phyloP scores from a whole-genome alignment of 768 basidiomycete species.

The Dioszegia crocea region DNA sequence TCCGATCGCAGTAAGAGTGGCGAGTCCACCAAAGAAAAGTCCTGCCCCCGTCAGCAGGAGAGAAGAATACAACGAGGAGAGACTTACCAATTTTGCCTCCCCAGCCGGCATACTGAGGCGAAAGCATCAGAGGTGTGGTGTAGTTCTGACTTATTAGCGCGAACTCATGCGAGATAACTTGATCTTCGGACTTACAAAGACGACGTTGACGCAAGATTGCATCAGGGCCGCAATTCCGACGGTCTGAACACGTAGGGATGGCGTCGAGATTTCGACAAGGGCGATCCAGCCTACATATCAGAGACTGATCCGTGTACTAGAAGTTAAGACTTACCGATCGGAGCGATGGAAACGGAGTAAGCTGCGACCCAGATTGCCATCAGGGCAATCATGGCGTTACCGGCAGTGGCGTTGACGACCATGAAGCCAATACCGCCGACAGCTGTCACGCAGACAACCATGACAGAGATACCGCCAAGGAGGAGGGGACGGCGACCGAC shows the following conservation, averaged over 20 bases:
- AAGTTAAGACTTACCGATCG: conserved; percentile 6
- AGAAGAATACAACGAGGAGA: neutral
- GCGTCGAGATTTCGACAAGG: conserved; percentile 25
- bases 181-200: conserved; percentile 23
- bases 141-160: conserved; percentile 1
- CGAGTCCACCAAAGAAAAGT: conserved; percentile 15
- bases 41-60: conserved; percentile 8
- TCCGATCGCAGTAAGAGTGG: conserved; percentile 1
- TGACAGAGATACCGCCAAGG: conserved; percentile 8
- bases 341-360: conserved; percentile 14
- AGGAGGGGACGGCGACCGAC: conserved; percentile 22
- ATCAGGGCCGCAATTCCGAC: conserved; percentile 20
- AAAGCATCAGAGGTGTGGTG: conserved; percentile 24
- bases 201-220: conserved; percentile 16
- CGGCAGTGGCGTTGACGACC: neutral
- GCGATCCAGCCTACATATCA: conserved; percentile 17
- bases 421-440: conserved; percentile 15
- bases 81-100: conserved; percentile 18
- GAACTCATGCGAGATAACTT: too few species aligned
- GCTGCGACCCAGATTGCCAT: conserved; percentile 9
- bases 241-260: conserved; percentile 21
- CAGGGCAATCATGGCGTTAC: conserved; percentile 10
- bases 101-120: conserved; percentile 24
- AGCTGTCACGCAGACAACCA: conserved; percentile 2
- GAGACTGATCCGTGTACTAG: neutral